Conservation (phyloP, 148 eudicot species). For the Amaranthus palmeri region DNA sequence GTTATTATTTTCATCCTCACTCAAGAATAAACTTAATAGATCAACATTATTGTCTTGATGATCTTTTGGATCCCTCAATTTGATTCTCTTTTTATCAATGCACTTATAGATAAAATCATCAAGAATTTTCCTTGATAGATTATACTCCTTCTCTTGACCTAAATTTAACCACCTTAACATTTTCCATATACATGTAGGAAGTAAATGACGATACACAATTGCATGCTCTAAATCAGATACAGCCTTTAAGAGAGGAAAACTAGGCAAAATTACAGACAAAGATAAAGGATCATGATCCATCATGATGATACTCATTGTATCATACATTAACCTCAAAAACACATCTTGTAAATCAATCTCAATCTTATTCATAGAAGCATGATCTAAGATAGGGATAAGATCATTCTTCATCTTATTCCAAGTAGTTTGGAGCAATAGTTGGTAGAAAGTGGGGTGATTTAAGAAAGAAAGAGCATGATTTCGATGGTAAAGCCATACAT, state of each 20-base stretch:
- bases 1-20: not conserved
- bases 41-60: slow-evolving; percentile 25
- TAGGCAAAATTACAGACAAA: slow-evolving; percentile 26
- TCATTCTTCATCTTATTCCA: slow-evolving; percentile 29
- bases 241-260: slow-evolving; percentile 37
- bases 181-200: slow-evolving; percentile 51
- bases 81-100: slow-evolving; percentile 26
- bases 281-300: slow-evolving; percentile 42
- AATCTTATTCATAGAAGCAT: slow-evolving; percentile 6
- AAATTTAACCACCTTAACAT: slow-evolving; percentile 44
- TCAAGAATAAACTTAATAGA: slow-evolving; percentile 35
- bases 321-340: slow-evolving; percentile 40
- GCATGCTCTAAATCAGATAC: slow-evolving; percentile 46
- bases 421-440: slow-evolving; percentile 14
- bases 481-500: slow-evolving; percentile 33
- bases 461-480: slow-evolving; percentile 25
- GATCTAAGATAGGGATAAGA: slow-evolving; percentile 35
- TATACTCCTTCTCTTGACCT: slow-evolving; percentile 38
- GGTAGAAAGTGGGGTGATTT: slow-evolving; percentile 26
- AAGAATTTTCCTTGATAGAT: slow-evolving; percentile 32
- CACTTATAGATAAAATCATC: slow-evolving; percentile 33
- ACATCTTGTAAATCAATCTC: slow-evolving; percentile 51
- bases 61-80: not conserved
- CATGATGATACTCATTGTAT: slow-evolving; percentile 34
- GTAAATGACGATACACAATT: slow-evolving; percentile 30